Evolutionary conservation across 768 basidiomycete genomes (phyloP), one percentile per base, ranked within the genome.

Genomic region (Tubosaeta sp.): DNA sequence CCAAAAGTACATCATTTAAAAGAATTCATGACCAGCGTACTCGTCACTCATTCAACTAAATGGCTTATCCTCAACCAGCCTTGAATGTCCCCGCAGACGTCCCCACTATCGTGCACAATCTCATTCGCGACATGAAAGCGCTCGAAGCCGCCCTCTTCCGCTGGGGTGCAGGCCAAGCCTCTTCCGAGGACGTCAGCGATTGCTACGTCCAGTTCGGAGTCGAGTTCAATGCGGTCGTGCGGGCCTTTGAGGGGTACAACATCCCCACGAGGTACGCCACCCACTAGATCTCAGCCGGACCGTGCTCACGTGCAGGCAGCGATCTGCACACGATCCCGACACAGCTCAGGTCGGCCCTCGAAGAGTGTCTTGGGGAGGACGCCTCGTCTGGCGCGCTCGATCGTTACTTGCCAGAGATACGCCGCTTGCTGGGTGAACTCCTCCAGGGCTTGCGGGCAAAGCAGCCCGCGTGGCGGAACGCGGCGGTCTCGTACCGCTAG

Each of bases 141-240:
- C 81, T 98, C 16, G 84, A 95, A 60, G 83, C 88, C 14, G 70
- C 79, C 2, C 77, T 95, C 43, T 76, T 72, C 26, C 77, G 78
- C 53, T 95, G 93, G 92, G 80, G 84, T 45, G 55, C 70, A 1
- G 73, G 76, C 4, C 72, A 78, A 42, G 82, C 82, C 1, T 70
- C 77, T 2, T 86, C 91, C 48, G 72, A 70, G 13, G 75, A 91
- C 63, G 91, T 98, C 62, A 91, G 88, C 75, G 84, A 95, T 67
- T 80, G 89, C 48, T 98, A 93, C 67, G 89, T 98, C 49, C 80
- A 83, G 59, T 80, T 97, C 14, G 93, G 92, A 41, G 87, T 88
- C 63, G 87, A 94, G 59, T 95, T 97, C 74, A 93, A 94, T 68
- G 71, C 77, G 3, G 85, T 85, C 38, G 80, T 91, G 19, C 75